These are phyloP conservation scores for Aureobasidium sp. DNA, from an alignment of 2,329 filamentous ascomycete genomes.

Conservation along the genomic window DNA sequence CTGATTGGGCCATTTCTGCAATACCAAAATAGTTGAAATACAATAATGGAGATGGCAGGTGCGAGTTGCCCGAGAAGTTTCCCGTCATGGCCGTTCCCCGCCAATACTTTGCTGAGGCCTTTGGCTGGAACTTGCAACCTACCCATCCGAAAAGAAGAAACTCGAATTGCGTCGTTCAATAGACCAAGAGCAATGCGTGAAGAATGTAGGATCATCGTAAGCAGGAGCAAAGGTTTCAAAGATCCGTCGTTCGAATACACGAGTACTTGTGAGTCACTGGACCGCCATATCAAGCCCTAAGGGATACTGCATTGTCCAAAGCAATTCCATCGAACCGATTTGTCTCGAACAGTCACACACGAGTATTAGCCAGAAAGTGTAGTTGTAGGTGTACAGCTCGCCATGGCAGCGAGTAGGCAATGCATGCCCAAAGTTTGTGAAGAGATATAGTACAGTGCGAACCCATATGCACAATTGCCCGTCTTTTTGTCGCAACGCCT, in stretches of 20 bases:
- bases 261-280: not conserved
- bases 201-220: no score
- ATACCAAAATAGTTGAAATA: not conserved
- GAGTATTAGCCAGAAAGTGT: not conserved
- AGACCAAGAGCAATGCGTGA: no score
- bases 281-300: not conserved
- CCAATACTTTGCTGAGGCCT: not conserved
- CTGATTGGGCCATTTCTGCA: not conserved
- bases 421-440: not conserved
- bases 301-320: not conserved
- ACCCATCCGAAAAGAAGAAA: no score
- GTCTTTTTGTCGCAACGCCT: not conserved
- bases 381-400: not conserved
- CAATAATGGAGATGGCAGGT: not conserved
- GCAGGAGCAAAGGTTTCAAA: no score
- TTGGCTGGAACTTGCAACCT: not conserved
- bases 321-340: not conserved
- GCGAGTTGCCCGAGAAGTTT: not conserved
- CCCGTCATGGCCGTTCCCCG: not conserved
- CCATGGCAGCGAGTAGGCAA: not conserved
- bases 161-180: not conserved
- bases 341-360: not conserved
- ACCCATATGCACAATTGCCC: constrained; percentile 6
- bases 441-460: constrained; percentile 6
- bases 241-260: not conserved